Percentiles rank a stretch among this genome's conserved stretches.
These are phyloP conservation scores for Volvariella volvacea DNA, from an alignment of 1,284 basidiomycete genomes.

Conservation along the genomic window DNA sequence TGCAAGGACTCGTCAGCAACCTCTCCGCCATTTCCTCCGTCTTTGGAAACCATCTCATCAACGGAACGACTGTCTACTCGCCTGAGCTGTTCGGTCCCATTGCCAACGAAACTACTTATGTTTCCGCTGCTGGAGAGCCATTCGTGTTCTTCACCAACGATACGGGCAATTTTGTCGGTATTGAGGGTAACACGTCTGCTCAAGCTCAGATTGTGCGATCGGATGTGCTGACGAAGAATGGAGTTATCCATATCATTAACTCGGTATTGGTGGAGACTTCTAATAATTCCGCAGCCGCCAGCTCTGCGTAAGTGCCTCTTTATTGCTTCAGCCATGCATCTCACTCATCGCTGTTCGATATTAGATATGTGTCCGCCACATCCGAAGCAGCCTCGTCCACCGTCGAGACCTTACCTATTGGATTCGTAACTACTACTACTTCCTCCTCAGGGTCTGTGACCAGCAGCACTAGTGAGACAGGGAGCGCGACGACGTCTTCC, in stretches of 20 bases:
- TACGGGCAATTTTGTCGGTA: conserved; percentile 56
- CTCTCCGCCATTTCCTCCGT: conserved; percentile 38
- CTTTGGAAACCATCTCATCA: conserved; percentile 64
- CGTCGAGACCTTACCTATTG: too few relatives aligned
- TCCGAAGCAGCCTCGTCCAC: too few relatives aligned
- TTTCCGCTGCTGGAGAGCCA: conserved; percentile 55
- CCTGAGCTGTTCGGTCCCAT: conserved; percentile 27
- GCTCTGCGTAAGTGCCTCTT: conserved; percentile 42
- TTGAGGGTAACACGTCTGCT: conserved; percentile 31
- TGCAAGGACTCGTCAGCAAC: conserved; percentile 34
- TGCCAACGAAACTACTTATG: conserved; percentile 18
- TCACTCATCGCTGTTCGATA: too few relatives aligned
- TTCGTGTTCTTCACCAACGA: conserved; percentile 50
- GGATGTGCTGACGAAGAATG: conserved; percentile 65
- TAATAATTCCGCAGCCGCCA: conserved; percentile 43
- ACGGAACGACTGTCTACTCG: conserved; percentile 66
- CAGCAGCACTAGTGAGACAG: too few relatives aligned
- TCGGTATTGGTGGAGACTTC: conserved; percentile 51
- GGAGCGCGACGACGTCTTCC: too few relatives aligned
- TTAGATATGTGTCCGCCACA: too few relatives aligned
- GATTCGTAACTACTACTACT: too few relatives aligned
- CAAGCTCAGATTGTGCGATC: conserved; percentile 53
- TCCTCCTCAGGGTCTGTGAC: too few relatives aligned
- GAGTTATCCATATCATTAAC: conserved; percentile 70
- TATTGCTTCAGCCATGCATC: too few relatives aligned